Evolutionary conservation across 352 stramenopile species (phyloP), one percentile per base, ranked within the genome.

Genomic region (Globisporangium parvum): DNA sequence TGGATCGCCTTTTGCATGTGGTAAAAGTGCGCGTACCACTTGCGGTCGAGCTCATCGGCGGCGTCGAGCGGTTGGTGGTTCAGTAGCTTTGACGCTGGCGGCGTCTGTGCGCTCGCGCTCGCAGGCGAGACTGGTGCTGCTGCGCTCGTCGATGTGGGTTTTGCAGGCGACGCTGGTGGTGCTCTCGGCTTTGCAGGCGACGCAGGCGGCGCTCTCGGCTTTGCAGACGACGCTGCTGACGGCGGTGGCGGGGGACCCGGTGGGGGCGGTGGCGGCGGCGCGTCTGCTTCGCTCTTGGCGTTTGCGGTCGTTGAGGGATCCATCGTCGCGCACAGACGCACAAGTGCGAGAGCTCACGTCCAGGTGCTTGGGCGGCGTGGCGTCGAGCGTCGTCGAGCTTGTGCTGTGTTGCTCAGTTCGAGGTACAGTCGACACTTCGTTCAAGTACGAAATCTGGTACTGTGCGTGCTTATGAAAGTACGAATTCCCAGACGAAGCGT

Each of bases 1-100:
- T 86, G 76, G 33, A 93, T 80, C 26, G 77, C 66, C 60, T 92
- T 93, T 48, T 92, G 84, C 73, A 91, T 85, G 61, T 90, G 77
- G 52, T 91, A 89, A 49, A 87, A 92, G 47, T 93, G 84, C 42
- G 80, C 80, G 44, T 87, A 91, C 84, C 84, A 94, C 53, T 94
- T 94, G 47, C 84, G 78, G 42, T 94, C 84, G 40, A 92, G 58
- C 45, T 94, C 84, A 26, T 94, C 84, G 0, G 84, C 75, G 0
- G 64, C 67, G 31, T 94, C 84, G n/a, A 91, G 69, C 37, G 84
- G 81, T 42, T 75, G 48, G 48, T 91, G 77, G 31, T 80, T 87
- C 31, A 93, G 59, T 8, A 93, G 62, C 57, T 90, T 91, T 11
- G 81, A 93, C 47, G 71, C 63, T 0, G 84, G 84, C 11, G 75